Evolutionary conservation across 495 filamentous ascomycete genomes (phyloP), one percentile per base, ranked within the genome.

Genomic region (Friedmanniomyces endolithicus): DNA sequence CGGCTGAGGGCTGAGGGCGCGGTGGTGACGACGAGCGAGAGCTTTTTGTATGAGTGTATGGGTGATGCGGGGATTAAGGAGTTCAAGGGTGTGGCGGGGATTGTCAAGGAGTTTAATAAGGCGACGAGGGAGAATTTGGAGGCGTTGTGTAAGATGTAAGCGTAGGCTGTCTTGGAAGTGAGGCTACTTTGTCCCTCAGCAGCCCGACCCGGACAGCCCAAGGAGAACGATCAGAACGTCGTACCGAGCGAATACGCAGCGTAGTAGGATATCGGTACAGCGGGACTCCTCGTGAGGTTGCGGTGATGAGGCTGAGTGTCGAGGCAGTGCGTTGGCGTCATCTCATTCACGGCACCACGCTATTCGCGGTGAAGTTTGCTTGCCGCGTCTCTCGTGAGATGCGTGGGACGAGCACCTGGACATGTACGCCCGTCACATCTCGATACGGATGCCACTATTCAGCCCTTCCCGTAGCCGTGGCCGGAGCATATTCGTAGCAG

Each of bases 31-130:
- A 87, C 83, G 44, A 94, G 87, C 69, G 92, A 98, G 80, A 85
- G 87, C 68, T 86, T 83, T 70, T 59, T 97, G 58, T 98, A 92
- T 73, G 90, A 97, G 75, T 84, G 82, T 65, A 79, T 98, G 81
- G 87, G 88, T 19, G 89, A 96, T 76, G 86, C 92, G 17, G 74
- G 65, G 4, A 84, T 86, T 63, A 67, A 73, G 7, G 81, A 87
- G 79, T 76, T 97, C 65, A 80, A 75, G 69, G 71, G 67, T 33
- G 75, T 96, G 47, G 83, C 81, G 58, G 74, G 71, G 58, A 57
- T 96, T 58, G 84, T 98, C 2, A 95, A 88, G 80, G 76, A 78
- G 56, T 81, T 78, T 59, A 50, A 61, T 62, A 39, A 69, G 70
- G 31, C 62, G 66, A 58, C 63, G 22, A 56, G 59, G 47, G 60